Evolutionary conservation across 2,329 filamentous ascomycete species (phyloP).

Genomic region (Macrophomina tecta): DNA sequence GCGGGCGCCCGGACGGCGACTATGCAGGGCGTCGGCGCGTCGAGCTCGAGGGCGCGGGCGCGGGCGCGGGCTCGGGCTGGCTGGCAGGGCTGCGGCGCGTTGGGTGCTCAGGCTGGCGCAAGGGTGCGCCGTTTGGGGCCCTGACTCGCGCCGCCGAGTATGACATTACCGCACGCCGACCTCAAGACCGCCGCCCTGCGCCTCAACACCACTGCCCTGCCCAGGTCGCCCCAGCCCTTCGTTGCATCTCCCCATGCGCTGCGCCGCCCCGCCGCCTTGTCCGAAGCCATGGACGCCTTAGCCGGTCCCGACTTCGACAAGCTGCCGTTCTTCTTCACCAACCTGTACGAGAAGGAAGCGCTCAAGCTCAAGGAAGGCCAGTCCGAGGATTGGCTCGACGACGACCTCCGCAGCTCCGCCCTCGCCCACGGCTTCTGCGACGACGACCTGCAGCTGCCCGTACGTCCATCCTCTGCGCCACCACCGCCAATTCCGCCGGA

Average conservation of each 20-base stretch:
- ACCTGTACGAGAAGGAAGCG: conserved; percentile 27
- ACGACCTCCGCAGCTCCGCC: conserved; percentile 16
- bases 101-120: conserved; percentile 12
- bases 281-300: conserved; percentile 26
- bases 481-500: not conserved
- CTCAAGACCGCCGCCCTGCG: conserved; percentile 2
- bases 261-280: conserved; percentile 15
- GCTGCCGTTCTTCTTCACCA: conserved; percentile 24
- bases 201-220: conserved; percentile 11
- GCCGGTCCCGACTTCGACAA: conserved; percentile 20
- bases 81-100: conserved; percentile 14
- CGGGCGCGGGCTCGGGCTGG: not conserved
- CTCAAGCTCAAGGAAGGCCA: conserved; percentile 29
- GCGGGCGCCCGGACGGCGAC: not conserved
- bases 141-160: conserved; percentile 18
- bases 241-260: conserved; percentile 21
- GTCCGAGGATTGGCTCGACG: conserved; percentile 26
- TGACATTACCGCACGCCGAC: conserved; percentile 22
- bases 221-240: not conserved
- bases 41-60: not conserved
- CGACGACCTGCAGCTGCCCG: conserved; percentile 21
- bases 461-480: conserved; percentile 1
- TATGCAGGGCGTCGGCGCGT: not conserved
- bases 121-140: conserved; percentile 14
- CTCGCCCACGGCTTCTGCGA: conserved; percentile 18